Percentiles rank a stretch among this genome's conserved stretches.
Conservation (phyloP, 2,329 filamentous ascomycete genomes). For the Myotisia sp. region DNA sequence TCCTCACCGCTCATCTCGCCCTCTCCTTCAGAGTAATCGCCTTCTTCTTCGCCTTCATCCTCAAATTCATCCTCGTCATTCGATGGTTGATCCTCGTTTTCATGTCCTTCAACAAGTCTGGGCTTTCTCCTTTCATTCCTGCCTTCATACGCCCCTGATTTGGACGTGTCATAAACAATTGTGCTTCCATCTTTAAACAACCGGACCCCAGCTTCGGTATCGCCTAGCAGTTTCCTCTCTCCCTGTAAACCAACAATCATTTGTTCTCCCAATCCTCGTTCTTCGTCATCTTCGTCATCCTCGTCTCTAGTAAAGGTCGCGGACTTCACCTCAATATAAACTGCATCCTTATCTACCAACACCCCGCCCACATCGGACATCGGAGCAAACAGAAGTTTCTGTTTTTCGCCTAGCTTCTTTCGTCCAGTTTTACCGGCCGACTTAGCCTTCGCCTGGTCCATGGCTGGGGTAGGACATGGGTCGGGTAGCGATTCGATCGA, state of each 20-base stretch:
- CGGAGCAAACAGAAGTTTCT: conserved; percentile 88
- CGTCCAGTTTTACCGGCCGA: conserved; percentile 67
- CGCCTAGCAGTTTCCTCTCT: conserved; percentile 66
- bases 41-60: conserved; percentile 40
- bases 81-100: conserved; percentile 43
- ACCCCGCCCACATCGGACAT: conserved; percentile 97
- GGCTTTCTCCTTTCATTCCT: conserved; percentile 41
- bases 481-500: conserved; percentile 80
- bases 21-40: conserved; percentile 22
- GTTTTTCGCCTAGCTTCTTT: conserved; percentile 80
- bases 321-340: conserved; percentile 67
- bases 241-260: conserved; percentile 81
- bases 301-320: conserved; percentile 55
- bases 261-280: conserved; percentile 87
- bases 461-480: conserved; percentile 83
- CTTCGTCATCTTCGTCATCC: conserved; percentile 46
- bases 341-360: conserved; percentile 90
- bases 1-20: conserved; percentile 21
- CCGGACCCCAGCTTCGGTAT: conserved; percentile 67
- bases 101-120: conserved; percentile 34
- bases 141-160: conserved; percentile 44
- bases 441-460: conserved; percentile 77
- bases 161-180: conserved; percentile 36
- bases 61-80: conserved; percentile 44
- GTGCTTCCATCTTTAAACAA: conserved; percentile 67